Base-by-base conservation (phyloP, 305 asterid species). In the Fraxinus velutina region DNA sequence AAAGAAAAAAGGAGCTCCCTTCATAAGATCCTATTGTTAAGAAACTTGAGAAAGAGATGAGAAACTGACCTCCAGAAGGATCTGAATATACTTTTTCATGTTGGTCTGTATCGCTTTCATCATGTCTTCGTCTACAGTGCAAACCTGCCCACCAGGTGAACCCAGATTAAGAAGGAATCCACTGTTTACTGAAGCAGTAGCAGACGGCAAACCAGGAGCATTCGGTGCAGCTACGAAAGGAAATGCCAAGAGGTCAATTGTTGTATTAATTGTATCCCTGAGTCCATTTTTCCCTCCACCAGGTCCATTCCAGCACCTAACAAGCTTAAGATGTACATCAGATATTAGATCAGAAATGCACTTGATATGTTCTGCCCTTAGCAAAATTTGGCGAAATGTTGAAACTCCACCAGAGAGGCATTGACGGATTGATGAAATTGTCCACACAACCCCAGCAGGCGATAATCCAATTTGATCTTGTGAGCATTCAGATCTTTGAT, bases 161-260 rank as follows among this genome's bases (percentile, higher is more conserved):
- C 97, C 98, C 91, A 94, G 85, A 84, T 96, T 96, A 88, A 96
- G 93, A 86, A 94, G 93, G 82, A 90, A 92, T 47, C 99, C 99
- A 79, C 99, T 91, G 85, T 85, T 94, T 33, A 96, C 99, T 79
- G 99, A 96, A 88, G 98, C 99, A 80, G 94, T 93, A 79, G 98
- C 92, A 77, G 97, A 89, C 33, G 94, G 93, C 82, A 86, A 86
- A 88, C 98, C 97, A 24, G 95, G 92, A 62, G 89, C 93, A 91
- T 88, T 93, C 86, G 95, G 98, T 79, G 91, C 83, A 66, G 97
- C 99, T 52, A 96, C 98, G 80, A 96, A 93, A 81, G 99, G 98
- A 87, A 96, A 96, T 15, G 99, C 98, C 85, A 96, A 85, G 83
- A 96, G 93, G 83, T 96, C 98, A 79, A 94, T 86, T 85, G 91